Evolutionary conservation across 78 protist species (phyloP).

Genomic region (Andalucia godoyi): DNA sequence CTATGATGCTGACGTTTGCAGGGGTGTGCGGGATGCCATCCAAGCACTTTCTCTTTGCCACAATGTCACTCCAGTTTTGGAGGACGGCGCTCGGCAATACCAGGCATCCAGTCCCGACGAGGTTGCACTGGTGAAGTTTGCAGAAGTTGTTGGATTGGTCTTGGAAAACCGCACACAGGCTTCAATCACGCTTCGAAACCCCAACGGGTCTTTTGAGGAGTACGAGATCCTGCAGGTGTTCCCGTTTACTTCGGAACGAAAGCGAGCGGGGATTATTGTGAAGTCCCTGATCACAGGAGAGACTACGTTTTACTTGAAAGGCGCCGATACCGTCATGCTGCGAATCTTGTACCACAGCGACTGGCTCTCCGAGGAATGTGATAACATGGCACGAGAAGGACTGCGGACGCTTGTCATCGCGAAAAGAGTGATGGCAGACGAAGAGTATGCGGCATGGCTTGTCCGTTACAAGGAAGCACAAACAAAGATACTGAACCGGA

Average conservation of each 20-base stretch:
- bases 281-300: constrained; percentile 32
- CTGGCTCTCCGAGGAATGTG: constrained; percentile 89
- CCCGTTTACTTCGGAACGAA: constrained; percentile 89
- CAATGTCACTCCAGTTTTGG: constrained; percentile 84
- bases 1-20: background rate
- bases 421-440: constrained; percentile 26
- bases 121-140: constrained; percentile 85
- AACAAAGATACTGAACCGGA: background rate
- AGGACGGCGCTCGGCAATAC: constrained; percentile 13
- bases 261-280: constrained; percentile 93
- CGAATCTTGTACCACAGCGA: constrained; percentile 42
- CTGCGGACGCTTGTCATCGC: constrained; percentile 89
- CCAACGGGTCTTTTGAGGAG: constrained; percentile 17
- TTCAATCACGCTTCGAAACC: constrained; percentile 35
- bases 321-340: constrained; percentile 77
- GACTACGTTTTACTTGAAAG: constrained; percentile 72
- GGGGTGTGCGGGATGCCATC: background rate
- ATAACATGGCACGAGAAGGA: constrained; percentile 91
- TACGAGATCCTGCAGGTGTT: constrained; percentile 73
- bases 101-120: constrained; percentile 96
- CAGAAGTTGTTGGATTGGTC: constrained; percentile 63
- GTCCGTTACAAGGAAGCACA: background rate
- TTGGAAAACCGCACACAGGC: constrained; percentile 36
- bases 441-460: constrained; percentile 45
- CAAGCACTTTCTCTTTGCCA: constrained; percentile 86